Evolutionary conservation across 106 monocot species (phyloP).

Genomic region (Acorus gramineus): DNA sequence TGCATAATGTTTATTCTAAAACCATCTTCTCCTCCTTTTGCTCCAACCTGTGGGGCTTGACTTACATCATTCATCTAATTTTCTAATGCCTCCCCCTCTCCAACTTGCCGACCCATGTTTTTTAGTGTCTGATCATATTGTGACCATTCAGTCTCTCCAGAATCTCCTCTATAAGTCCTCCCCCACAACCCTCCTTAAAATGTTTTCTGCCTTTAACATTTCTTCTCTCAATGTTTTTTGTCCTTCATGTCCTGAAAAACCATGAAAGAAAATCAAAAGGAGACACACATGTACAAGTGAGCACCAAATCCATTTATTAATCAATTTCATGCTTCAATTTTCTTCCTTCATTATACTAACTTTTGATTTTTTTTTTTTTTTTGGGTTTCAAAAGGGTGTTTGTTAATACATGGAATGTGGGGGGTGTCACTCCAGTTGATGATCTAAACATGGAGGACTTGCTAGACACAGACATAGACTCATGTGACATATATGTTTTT

Average conservation of each 20-base stretch:
- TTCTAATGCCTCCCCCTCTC: background rate
- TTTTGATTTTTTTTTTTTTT: background rate
- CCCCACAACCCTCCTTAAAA: background rate
- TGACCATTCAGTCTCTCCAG: background rate
- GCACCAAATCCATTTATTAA: background rate
- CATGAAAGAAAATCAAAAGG: conserved; percentile 13
- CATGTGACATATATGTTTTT: conserved; percentile 66
- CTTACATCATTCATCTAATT: too few relatives aligned
- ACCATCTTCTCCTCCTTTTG: too few relatives aligned
- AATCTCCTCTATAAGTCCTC: background rate
- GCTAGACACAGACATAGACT: conserved; percentile 36
- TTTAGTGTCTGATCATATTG: background rate
- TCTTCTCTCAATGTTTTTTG: background rate
- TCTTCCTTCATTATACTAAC: background rate
- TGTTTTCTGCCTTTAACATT: background rate
- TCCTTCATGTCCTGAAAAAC: background rate
- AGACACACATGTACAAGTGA: conserved; percentile 50
- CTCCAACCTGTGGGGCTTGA: too few relatives aligned
- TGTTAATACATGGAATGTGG: conserved; percentile 67
- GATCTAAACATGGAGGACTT: conserved; percentile 57
- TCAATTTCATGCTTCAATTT: background rate
- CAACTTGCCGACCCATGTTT: background rate
- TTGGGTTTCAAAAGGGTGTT: conserved; percentile 28
- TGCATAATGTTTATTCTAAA: too few relatives aligned
- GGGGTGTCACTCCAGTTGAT: conserved; percentile 37